These are phyloP conservation scores for Leccinum boreale DNA, from an alignment of 768 basidiomycete genomes.

Conservation along the genomic window DNA sequence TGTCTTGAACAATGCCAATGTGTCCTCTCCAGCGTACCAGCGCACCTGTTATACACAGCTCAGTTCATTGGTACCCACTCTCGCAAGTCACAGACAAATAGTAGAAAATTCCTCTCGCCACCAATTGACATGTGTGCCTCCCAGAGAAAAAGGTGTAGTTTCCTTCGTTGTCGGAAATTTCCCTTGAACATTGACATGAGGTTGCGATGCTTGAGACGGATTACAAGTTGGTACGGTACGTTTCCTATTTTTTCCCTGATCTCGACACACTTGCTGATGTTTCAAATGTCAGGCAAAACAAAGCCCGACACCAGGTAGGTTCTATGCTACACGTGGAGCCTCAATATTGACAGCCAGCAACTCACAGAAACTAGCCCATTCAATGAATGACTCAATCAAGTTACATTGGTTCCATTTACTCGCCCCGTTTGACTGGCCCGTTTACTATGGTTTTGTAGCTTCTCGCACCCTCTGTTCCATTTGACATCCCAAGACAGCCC, in stretches of 20 bases:
- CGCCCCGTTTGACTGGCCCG: no score
- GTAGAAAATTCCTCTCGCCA: no score
- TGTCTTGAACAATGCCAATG: no score
- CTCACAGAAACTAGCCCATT: slow-evolving; percentile 52
- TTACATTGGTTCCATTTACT: slow-evolving; percentile 39
- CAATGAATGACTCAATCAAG: slow-evolving; percentile 49
- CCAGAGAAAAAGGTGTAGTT: slow-evolving; percentile 36
- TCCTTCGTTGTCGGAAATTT: slow-evolving; percentile 67
- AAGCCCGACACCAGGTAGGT: slow-evolving; percentile 67
- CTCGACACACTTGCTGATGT: slow-evolving; percentile 4
- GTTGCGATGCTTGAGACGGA: slow-evolving; percentile 79
- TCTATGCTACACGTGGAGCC: slow-evolving; percentile 65
- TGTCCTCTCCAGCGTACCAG: no score
- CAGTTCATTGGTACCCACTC: no score
- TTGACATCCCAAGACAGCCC: slow-evolving; percentile 51
- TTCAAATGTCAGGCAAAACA: slow-evolving; percentile 49
- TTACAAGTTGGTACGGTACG: slow-evolving; percentile 89
- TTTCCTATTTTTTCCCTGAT: slow-evolving; percentile 4
- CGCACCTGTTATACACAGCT: no score
- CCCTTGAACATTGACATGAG: slow-evolving; percentile 54
- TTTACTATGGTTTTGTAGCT: slow-evolving; percentile 41
- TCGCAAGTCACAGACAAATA: no score
- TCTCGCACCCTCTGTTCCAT: slow-evolving; percentile 59
- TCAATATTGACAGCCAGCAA: slow-evolving; percentile 68
- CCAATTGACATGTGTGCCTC: no score